Conservation (phyloP, 192 early-diverging fungal species). For the Linnemannia elongata region DNA sequence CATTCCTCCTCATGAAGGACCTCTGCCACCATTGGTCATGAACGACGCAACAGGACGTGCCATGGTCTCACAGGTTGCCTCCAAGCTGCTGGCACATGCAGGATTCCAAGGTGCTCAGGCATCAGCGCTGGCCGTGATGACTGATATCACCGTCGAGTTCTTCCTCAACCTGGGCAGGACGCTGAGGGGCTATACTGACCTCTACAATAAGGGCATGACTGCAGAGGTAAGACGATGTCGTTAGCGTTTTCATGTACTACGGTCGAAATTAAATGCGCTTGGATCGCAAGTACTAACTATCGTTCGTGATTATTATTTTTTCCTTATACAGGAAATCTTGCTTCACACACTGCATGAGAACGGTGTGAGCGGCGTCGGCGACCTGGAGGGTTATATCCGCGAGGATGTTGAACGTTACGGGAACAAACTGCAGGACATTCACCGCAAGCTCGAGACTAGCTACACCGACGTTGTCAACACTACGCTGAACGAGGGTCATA, state of each 20-base stretch:
- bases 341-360: constrained; percentile 86
- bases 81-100: constrained; percentile 83
- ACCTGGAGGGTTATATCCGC: constrained; percentile 84
- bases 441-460: constrained; percentile 78
- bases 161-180: constrained; percentile 88
- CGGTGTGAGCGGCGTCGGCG: constrained; percentile 74
- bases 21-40: constrained; percentile 65
- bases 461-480: constrained; percentile 76
- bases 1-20: constrained; percentile 38
- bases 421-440: constrained; percentile 78
- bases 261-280: no score
- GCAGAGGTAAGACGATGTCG: constrained; percentile 67
- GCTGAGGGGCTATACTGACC: constrained; percentile 82
- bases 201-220: constrained; percentile 78
- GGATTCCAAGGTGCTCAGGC: constrained; percentile 89
- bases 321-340: constrained; percentile 78
- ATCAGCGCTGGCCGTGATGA: constrained; percentile 76
- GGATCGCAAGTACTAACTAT: constrained; percentile 7
- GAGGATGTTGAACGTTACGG: constrained; percentile 85
- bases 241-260: no score
- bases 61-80: constrained; percentile 70
- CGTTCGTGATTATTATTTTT: not conserved
- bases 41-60: constrained; percentile 69
- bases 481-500: constrained; percentile 34
- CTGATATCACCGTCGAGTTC: constrained; percentile 86